These are phyloP conservation scores for Lecanoromycetidae sp. DNA, from an alignment of 2,329 filamentous ascomycete species.

Conservation along the genomic window DNA sequence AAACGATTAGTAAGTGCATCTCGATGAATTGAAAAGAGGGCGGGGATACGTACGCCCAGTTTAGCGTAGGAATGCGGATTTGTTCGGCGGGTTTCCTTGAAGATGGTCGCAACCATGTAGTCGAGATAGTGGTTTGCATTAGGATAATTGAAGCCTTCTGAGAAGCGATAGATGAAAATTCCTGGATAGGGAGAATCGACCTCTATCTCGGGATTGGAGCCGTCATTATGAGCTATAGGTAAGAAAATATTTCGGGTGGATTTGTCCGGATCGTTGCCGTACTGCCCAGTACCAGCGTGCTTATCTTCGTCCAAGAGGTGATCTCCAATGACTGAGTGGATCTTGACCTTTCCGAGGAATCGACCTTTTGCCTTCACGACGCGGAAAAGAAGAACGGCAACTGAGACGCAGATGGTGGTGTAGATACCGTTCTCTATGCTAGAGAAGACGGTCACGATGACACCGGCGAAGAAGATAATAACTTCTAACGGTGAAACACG, in stretches of 20 bases:
- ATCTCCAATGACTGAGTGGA: slow-evolving; percentile 74
- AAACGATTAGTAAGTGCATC: slow-evolving; percentile 2
- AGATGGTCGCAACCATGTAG: slow-evolving; percentile 57
- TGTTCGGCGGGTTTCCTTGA: slow-evolving; percentile 61
- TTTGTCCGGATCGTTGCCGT: slow-evolving; percentile 33
- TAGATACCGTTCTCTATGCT: slow-evolving; percentile 91
- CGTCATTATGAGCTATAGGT: slow-evolving; percentile 75
- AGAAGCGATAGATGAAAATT: slow-evolving; percentile 90
- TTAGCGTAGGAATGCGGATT: slow-evolving; percentile 53
- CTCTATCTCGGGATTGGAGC: slow-evolving; percentile 72
- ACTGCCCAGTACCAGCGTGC: slow-evolving; percentile 46
- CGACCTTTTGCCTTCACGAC: slow-evolving; percentile 70
- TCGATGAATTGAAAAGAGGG: not conserved
- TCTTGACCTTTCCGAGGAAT: slow-evolving; percentile 70
- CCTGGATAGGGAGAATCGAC: slow-evolving; percentile 78
- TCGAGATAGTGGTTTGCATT: slow-evolving; percentile 86
- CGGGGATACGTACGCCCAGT: slow-evolving; percentile 33
- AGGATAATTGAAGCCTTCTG: slow-evolving; percentile 91
- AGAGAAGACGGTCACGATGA: slow-evolving; percentile 77
- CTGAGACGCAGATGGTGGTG: slow-evolving; percentile 64
- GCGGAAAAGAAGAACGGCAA: slow-evolving; percentile 68
- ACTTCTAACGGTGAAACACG: slow-evolving; percentile 81
- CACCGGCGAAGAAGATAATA: slow-evolving; percentile 83
- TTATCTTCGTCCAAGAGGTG: slow-evolving; percentile 53
- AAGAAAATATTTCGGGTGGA: slow-evolving; percentile 68